Conservation (phyloP, 2,329 filamentous ascomycete species). For the Cytospora mali region DNA sequence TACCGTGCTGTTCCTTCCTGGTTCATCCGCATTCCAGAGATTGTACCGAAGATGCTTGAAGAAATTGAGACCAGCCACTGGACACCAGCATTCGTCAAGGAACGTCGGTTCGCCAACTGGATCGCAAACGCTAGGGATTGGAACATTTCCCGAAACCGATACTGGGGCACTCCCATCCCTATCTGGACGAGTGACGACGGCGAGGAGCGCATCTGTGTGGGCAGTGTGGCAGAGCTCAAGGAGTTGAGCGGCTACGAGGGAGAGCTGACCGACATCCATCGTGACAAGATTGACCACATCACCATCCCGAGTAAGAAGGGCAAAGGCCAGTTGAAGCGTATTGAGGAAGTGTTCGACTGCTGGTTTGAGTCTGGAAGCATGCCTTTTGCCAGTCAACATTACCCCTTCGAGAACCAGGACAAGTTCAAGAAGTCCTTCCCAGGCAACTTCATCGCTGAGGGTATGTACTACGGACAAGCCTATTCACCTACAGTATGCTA, state of each 20-base stretch:
- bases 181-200: slow-evolving; percentile 90
- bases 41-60: slow-evolving; percentile 85
- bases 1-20: slow-evolving; percentile 90
- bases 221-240: slow-evolving; percentile 82
- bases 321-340: slow-evolving; percentile 77
- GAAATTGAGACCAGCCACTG: slow-evolving; percentile 89
- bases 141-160: slow-evolving; percentile 92
- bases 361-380: slow-evolving; percentile 98
- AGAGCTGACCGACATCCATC: slow-evolving; percentile 82
- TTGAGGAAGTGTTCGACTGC: slow-evolving; percentile 92
- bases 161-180: slow-evolving; percentile 93
- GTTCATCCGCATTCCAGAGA: slow-evolving; percentile 87
- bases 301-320: slow-evolving; percentile 90
- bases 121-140: slow-evolving; percentile 89
- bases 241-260: slow-evolving; percentile 84
- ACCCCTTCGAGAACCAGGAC: slow-evolving; percentile 87
- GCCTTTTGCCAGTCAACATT: slow-evolving; percentile 90
- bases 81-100: slow-evolving; percentile 89
- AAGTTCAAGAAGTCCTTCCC: slow-evolving; percentile 81
- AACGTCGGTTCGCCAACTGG: slow-evolving; percentile 89
- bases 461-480: slow-evolving; percentile 45
- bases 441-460: slow-evolving; percentile 89
- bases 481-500: background rate
- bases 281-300: slow-evolving; percentile 91
- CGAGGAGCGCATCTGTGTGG: slow-evolving; percentile 83